Base-by-base conservation (phyloP, 306 rosid genomes). In the Castanospermum australe region DNA sequence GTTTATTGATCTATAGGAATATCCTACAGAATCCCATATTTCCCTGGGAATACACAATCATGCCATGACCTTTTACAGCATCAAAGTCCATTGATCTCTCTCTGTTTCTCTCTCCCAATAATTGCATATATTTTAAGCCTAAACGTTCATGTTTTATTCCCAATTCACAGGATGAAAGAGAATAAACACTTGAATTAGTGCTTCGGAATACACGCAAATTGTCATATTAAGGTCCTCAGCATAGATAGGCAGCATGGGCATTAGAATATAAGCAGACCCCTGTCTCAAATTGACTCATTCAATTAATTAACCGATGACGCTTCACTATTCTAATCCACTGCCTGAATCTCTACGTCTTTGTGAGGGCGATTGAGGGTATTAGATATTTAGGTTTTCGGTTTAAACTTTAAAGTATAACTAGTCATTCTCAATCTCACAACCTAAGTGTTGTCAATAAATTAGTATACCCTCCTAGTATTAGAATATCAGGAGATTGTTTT, bases 251-350 rank as follows among this genome's bases (percentile, higher is more conserved):
- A 84, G 18, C 28, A 61, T 32, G 59, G 55, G 13, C 62, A 70
- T 60, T 54, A 70, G 12, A 82, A 69, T 69, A 54, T 65, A 18
- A 64, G 67, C 61, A 76, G 21, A 65, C 76, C 65, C 73, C 5
- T 65, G 79, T 65, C 71, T 51, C 33, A 44, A 75, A 85, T 86
- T 86, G 87, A 82, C 82, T 80, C 79, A 39, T 77, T 84, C 74
- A 80, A 32, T 78, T 39, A 77, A 30, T 84, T 77, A 87, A 79
- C 41, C 38, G 35, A 52, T 17, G 30, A 13, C 75, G 64, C 77
- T 45, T 62, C 38, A n/a, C 59, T 10, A 36, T 51, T 65, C 68
- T 83, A 24, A 79, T 63, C 28, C 45, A 42, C 28, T 66, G 59
- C 64, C 67, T 66, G 81, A 67, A 73, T 66, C 68, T 48, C 67